These are phyloP conservation scores for Straminergon stramineum DNA, from an alignment of 225 moss, liverwort and hornwort genomes.

Conservation along the genomic window DNA sequence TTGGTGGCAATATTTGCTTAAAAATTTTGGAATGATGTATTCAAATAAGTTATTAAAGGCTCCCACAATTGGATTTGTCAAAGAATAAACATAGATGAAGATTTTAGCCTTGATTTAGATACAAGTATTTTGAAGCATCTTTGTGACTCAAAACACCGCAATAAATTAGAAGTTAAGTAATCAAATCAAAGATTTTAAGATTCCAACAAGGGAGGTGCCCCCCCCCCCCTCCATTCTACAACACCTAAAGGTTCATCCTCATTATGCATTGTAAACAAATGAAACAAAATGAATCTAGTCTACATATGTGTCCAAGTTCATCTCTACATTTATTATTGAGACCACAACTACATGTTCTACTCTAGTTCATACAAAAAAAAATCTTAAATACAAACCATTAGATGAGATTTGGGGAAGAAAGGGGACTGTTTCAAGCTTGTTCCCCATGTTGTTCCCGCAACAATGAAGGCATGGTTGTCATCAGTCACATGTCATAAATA, in stretches of 20 bases:
- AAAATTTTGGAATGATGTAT: not conserved
- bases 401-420: no score
- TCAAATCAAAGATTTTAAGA: not conserved
- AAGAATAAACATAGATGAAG: not conserved
- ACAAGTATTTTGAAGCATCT: not conserved
- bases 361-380: not conserved
- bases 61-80: not conserved
- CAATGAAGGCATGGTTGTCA: no score
- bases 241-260: not conserved
- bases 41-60: not conserved
- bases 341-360: no score
- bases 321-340: not conserved
- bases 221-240: not conserved
- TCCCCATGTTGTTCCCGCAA: no score
- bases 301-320: not conserved
- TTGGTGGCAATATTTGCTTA: not conserved
- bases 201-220: not conserved
- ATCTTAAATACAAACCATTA: no score
- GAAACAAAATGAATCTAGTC: not conserved
- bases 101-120: not conserved
- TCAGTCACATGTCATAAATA: no score
- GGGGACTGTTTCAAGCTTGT: no score
- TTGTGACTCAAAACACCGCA: rapidly evolving
- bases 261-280: rapidly evolving
- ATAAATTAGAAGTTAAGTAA: rapidly evolving